A percentile compares a stretch with the other conserved stretches of the same genome.
Conservation (phyloP, 768 basidiomycete species). For the Hirschioporus abietinus region DNA sequence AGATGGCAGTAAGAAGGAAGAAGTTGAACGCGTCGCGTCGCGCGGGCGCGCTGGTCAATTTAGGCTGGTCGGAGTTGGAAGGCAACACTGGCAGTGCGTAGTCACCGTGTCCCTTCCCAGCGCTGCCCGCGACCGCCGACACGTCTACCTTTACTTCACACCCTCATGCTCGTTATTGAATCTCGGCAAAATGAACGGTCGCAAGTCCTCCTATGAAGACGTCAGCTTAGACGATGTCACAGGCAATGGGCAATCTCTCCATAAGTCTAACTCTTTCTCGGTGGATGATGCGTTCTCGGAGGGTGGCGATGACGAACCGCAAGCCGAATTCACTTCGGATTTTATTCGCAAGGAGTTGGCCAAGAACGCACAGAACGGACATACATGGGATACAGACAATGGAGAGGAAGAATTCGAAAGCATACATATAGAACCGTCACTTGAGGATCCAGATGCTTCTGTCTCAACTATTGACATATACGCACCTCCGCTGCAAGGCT, state of each 20-base stretch:
- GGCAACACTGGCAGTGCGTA: conserved; percentile 23
- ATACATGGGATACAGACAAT: conserved; percentile 29
- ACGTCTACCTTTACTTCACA: background rate
- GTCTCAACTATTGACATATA: conserved; percentile 58
- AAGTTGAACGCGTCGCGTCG: conserved; percentile 2
- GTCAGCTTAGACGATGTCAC: background rate
- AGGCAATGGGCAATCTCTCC: background rate
- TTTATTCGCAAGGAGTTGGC: conserved; percentile 60
- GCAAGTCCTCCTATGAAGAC: background rate
- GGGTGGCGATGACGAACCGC: conserved; percentile 42
- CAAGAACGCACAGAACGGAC: conserved; percentile 35
- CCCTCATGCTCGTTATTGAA: background rate
- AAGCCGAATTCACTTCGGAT: conserved; percentile 52
- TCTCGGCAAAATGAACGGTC: background rate
- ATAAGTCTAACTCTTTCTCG: background rate
- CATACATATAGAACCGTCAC: conserved; percentile 27
- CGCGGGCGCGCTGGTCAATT: conserved; percentile 2
- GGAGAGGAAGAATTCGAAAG: conserved; percentile 24
- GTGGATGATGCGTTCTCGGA: conserved; percentile 68
- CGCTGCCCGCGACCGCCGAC: conserved; percentile 16
- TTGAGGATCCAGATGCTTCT: conserved; percentile 34
- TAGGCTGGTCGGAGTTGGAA: conserved; percentile 6
- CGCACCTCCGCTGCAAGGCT: conserved; percentile 19
- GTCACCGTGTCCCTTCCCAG: conserved; percentile 25
- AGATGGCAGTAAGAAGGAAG: conserved; percentile 14